Conservation (phyloP, 2,329 filamentous ascomycete genomes). For the Lecanicillium sp. region DNA sequence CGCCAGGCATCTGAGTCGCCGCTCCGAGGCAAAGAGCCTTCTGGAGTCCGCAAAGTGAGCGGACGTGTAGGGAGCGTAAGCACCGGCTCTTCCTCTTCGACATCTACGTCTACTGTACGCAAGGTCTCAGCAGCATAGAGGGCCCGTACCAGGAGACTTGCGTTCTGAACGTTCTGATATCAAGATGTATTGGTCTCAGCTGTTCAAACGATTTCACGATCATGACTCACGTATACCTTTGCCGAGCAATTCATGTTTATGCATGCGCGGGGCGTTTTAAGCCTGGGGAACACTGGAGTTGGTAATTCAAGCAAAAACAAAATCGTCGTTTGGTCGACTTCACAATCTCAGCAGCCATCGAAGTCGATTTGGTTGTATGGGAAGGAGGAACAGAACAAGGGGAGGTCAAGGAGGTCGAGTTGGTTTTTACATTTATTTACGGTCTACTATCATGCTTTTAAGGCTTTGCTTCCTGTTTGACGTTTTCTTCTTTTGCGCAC, state of each 20-base stretch:
- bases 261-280: constrained; percentile 28
- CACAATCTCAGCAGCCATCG: too few species aligned
- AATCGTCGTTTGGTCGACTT: too few species aligned
- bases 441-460: constrained; percentile 4
- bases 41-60: constrained; percentile 56
- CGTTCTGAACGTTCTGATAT: constrained; percentile 5
- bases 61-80: constrained; percentile 54
- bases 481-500: constrained; percentile 4
- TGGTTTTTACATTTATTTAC: constrained; percentile 8
- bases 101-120: constrained; percentile 35
- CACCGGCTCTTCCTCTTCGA: constrained; percentile 28
- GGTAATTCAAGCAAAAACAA: too few species aligned
- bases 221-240: constrained; percentile 25
- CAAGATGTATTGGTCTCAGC: constrained; percentile 2
- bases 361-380: background rate
- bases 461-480: constrained; percentile 2
- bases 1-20: constrained; percentile 38
- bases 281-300: too few species aligned
- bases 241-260: constrained; percentile 31
- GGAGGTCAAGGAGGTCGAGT: constrained; percentile 3
- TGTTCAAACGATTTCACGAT: constrained; percentile 29
- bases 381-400: constrained; percentile 8
- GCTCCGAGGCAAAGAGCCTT: constrained; percentile 41
- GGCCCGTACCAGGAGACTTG: constrained; percentile 12
- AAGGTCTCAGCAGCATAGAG: constrained; percentile 43